phyloP scores from a whole-genome alignment of 2,329 filamentous ascomycete genomes.

The Capronia americana region DNA sequence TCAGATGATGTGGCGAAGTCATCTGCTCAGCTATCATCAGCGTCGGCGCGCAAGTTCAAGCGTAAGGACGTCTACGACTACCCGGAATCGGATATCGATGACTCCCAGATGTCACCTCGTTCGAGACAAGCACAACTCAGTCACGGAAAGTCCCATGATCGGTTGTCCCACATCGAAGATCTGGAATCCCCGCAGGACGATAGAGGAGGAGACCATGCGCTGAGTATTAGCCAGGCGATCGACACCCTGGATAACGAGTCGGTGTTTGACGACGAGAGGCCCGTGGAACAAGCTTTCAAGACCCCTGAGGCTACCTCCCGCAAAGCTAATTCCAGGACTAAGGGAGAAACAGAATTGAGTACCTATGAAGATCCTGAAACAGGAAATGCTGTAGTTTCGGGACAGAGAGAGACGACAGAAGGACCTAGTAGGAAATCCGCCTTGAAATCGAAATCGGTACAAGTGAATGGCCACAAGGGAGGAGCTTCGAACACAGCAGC shows the following conservation, averaged over 20 bases:
- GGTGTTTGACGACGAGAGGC: slow-evolving; percentile 20
- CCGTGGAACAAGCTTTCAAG: not conserved
- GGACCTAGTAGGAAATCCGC: not conserved
- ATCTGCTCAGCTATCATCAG: slow-evolving; percentile 19
- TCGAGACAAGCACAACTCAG: slow-evolving; percentile 29
- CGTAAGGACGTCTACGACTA: slow-evolving; percentile 32
- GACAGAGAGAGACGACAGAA: not conserved
- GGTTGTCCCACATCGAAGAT: slow-evolving; percentile 20
- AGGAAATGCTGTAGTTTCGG: not conserved
- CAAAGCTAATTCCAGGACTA: not conserved
- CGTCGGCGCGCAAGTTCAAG: slow-evolving; percentile 37
- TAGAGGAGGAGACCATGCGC: slow-evolving; percentile 9
- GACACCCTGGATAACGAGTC: slow-evolving; percentile 28
- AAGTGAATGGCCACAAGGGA: slow-evolving; percentile 17
- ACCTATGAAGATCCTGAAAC: slow-evolving; percentile 26
- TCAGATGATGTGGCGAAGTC: slow-evolving; percentile 4
- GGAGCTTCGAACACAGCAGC: not conserved
- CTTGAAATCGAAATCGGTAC: not conserved
- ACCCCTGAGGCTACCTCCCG: not conserved
- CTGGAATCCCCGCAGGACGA: slow-evolving; percentile 19
- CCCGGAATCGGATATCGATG: slow-evolving; percentile 40
- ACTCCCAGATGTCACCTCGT: slow-evolving; percentile 39
- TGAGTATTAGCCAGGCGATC: slow-evolving; percentile 24
- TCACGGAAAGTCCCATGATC: slow-evolving; percentile 19
- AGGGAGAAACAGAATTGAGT: slow-evolving; percentile 11